phyloP scores from a whole-genome alignment of 345 rosid species.

The Murraya paniculata region DNA sequence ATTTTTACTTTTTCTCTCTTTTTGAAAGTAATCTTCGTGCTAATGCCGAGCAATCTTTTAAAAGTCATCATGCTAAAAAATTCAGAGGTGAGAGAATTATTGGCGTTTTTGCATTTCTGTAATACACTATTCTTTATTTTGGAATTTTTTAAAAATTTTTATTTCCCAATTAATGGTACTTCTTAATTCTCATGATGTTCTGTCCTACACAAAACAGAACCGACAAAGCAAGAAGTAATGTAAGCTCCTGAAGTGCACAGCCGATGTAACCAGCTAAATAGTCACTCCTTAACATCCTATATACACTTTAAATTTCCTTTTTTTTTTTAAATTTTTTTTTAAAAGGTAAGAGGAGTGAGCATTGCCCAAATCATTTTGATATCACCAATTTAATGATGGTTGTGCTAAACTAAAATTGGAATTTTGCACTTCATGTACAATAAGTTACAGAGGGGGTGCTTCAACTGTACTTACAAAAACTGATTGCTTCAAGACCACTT shows the following conservation, averaged over 20 bases:
- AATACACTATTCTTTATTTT: no score
- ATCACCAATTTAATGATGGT: background rate
- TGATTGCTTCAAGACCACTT: background rate
- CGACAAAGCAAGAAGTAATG: background rate
- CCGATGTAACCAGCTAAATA: background rate
- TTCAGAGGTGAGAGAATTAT: no score
- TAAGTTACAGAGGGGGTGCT: background rate
- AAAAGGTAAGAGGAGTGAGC: no score
- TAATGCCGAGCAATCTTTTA: no score
- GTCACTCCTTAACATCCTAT: background rate
- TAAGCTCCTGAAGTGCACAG: no score
- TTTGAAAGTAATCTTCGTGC: no score
- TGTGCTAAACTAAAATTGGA: background rate
- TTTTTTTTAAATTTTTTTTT: no score
- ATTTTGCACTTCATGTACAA: background rate
- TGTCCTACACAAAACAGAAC: background rate
- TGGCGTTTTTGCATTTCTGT: no score
- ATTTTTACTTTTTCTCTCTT: no score
- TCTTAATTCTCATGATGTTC: background rate
- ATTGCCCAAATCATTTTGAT: no score
- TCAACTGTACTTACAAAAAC: background rate
- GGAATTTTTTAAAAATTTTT: no score
- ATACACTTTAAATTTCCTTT: background rate
- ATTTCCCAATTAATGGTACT: background rate
- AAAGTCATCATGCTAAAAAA: no score